Evolutionary conservation across 2,329 filamentous ascomycete species (phyloP).

Genomic region (Colletotrichum lupini): DNA sequence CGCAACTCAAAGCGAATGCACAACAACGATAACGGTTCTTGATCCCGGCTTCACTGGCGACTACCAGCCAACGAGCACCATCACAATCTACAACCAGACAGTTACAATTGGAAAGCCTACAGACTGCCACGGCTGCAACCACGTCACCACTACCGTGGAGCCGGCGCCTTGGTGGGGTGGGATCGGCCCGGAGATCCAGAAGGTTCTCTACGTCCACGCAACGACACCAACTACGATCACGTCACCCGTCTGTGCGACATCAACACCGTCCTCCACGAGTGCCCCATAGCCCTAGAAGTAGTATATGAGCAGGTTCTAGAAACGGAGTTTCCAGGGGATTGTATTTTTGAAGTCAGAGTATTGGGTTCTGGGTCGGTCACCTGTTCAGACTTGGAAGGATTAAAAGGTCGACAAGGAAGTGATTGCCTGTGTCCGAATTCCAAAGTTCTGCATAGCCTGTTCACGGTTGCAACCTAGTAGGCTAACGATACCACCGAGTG

Average conservation of each 20-base stretch:
- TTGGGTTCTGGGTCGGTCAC: too few relatives aligned
- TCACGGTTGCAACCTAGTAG: too few relatives aligned
- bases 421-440: too few relatives aligned
- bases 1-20: not conserved
- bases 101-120: not conserved
- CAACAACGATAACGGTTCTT: not conserved
- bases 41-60: constrained; percentile 27
- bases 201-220: constrained; percentile 9
- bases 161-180: constrained; percentile 14
- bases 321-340: fast-evolving
- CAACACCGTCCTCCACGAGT: not conserved
- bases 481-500: too few relatives aligned
- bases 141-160: not conserved
- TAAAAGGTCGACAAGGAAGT: too few relatives aligned
- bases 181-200: not conserved
- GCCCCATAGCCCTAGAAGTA: fast-evolving
- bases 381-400: too few relatives aligned
- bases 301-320: not conserved
- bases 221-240: constrained; percentile 4
- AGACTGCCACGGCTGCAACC: constrained; percentile 21
- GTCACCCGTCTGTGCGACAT: not conserved
- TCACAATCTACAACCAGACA: constrained; percentile 19
- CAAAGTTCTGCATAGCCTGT: too few relatives aligned
- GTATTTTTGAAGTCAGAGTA: too few relatives aligned
- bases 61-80: not conserved